Base-by-base conservation (phyloP, 2,329 filamentous ascomycete species). In the Botrytis fragariae region DNA sequence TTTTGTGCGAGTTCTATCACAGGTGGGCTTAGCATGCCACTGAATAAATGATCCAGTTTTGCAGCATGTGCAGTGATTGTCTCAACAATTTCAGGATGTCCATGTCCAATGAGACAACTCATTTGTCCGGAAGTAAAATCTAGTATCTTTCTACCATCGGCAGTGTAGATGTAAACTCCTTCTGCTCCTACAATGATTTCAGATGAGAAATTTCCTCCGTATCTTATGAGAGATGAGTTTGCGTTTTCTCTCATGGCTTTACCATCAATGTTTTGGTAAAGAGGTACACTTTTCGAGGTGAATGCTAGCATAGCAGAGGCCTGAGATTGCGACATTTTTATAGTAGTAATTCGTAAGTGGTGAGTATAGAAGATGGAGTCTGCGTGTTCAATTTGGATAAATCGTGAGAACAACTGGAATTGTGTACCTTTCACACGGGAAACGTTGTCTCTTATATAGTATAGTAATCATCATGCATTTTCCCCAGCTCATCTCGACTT, bases 71-170 rank as follows among this genome's bases (percentile, higher is more conserved):
- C 79, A 32, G 81, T 76, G 39, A 90, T 85, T 0, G 85, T 85
- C 69, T 86, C 80, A 37, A 89, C 87, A 69, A 90, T 86, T 74
- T 91, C 87, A 0, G 87, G 85, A 76, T 90, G 85, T 0, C 84
- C 85, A 77, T 90, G 88, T 12, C 88, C 88, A 1, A 90, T 81
- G 0, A 90, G 82, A 48, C 85, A 89, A 10, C 84, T 86, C 87
- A 90, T 90, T 75, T 90, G 88, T 22, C 88, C 87, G 0, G 87
- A 89, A 0, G 87, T 90, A 81, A 85, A 89, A 79, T 90, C 87
- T 0, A 90, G 83, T 71, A 90, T 84, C 67, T 82, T 79, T 22
- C 83, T 82, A 29, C 83, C 83, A 4, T 79, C 75, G 0, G 81
- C 79, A 60, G 84, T 84, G 77, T 85, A 87, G 32, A 89, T 75